phyloP scores from a whole-genome alignment of 345 rosid genomes.

The Lepidium sativum region DNA sequence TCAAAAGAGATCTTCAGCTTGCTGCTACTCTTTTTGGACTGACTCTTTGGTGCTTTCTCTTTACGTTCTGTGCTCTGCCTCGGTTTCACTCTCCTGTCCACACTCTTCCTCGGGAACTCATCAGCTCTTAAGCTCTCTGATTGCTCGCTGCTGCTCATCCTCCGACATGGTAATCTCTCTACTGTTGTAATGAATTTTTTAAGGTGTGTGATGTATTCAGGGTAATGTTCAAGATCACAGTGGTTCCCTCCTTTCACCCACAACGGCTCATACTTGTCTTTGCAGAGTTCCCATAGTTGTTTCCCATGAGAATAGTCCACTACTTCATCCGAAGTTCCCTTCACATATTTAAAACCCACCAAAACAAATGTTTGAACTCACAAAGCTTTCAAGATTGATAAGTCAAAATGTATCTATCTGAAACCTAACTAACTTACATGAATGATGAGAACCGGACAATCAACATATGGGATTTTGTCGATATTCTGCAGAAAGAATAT shows the following conservation, averaged over 20 bases:
- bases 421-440: slow-evolving; percentile 57
- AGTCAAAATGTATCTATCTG: background rate
- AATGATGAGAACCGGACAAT: slow-evolving; percentile 84
- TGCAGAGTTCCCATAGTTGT: slow-evolving; percentile 95
- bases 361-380: background rate
- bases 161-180: slow-evolving; percentile 67
- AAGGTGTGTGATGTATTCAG: slow-evolving; percentile 86
- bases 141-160: slow-evolving; percentile 16
- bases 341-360: background rate
- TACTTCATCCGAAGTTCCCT: slow-evolving; percentile 96
- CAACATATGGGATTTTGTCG: slow-evolving; percentile 88
- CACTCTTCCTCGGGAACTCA: slow-evolving; percentile 62
- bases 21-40: slow-evolving; percentile 35
- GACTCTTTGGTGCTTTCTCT: slow-evolving; percentile 33
- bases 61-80: slow-evolving; percentile 71
- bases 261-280: slow-evolving; percentile 86
- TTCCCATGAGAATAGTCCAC: slow-evolving; percentile 92
- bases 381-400: background rate
- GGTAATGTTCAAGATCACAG: slow-evolving; percentile 76
- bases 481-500: slow-evolving; percentile 53
- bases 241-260: slow-evolving; percentile 97
- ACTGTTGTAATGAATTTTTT: slow-evolving; percentile 80
- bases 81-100: slow-evolving; percentile 76
- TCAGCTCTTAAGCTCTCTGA: slow-evolving; percentile 49
- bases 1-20: slow-evolving; percentile 58